Percentiles rank a stretch among this genome's conserved stretches.
phyloP scores from a whole-genome alignment of 768 basidiomycete genomes.

The Phaeotremella fagi region DNA sequence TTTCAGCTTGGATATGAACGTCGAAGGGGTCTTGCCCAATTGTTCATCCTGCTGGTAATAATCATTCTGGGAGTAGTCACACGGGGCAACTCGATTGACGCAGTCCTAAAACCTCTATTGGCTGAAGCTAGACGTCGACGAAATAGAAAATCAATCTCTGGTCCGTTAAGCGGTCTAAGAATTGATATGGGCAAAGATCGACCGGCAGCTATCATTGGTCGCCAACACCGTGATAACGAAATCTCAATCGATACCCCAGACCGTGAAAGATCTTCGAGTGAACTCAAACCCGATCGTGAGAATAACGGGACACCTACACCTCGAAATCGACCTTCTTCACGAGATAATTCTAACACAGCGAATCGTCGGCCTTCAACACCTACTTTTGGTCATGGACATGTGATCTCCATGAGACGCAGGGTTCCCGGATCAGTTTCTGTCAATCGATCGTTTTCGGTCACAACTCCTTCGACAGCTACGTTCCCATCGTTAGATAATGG shows the following conservation, averaged over 20 bases:
- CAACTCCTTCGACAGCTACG: neutral
- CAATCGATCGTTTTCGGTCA: neutral
- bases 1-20: constrained; percentile 77
- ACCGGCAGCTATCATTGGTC: constrained; percentile 25
- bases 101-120: constrained; percentile 32
- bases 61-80: constrained; percentile 79
- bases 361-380: neutral
- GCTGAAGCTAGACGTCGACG: constrained; percentile 31
- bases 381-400: neutral
- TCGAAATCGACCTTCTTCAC: neutral
- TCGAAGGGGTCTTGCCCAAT: constrained; percentile 79
- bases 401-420: neutral
- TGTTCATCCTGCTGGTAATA: constrained; percentile 74
- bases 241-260: neutral
- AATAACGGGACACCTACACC: neutral
- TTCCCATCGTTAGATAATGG: neutral
- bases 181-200: constrained; percentile 29
- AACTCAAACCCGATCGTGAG: neutral
- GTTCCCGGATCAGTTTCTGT: neutral
- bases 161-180: constrained; percentile 22
- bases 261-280: neutral
- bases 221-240: neutral
- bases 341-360: neutral
- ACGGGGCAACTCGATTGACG: constrained; percentile 28
- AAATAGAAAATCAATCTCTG: constrained; percentile 9